Conservation (phyloP, 208 protist species). For the Acanthamoeba healyi region DNA sequence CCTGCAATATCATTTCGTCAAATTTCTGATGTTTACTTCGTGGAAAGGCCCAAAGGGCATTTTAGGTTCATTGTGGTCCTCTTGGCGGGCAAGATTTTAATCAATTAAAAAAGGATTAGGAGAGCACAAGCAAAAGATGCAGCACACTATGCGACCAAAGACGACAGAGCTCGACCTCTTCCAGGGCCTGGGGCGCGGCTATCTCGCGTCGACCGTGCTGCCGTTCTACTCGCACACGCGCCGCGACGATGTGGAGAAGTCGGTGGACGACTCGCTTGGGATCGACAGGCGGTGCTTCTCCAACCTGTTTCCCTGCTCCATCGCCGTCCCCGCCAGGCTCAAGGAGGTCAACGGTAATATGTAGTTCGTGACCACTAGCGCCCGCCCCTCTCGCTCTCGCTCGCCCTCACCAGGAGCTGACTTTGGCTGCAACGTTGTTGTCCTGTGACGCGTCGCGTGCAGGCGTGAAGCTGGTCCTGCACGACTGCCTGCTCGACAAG, state of each 20-base stretch:
- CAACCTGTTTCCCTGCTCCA: conserved; percentile 22
- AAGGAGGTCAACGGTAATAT: conserved; percentile 1
- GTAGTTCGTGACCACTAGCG: too few species aligned
- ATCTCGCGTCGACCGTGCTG: not conserved
- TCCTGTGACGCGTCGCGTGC: not conserved
- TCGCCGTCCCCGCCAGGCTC: not conserved
- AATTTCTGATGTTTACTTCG: too few species aligned
- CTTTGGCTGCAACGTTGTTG: not conserved
- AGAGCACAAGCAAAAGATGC: not conserved
- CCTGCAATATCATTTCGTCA: too few species aligned
- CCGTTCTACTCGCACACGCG: conserved; percentile 40
- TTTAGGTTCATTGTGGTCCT: too few species aligned
- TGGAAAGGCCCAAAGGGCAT: too few species aligned
- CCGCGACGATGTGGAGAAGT: not conserved
- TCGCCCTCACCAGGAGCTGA: not conserved
- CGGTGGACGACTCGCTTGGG: not conserved
- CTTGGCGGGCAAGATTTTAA: too few species aligned
- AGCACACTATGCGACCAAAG: not conserved
- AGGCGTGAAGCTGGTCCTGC: conserved; percentile 6
- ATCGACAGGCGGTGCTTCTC: conserved; percentile 13
- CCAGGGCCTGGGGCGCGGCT: not conserved
- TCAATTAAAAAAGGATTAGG: too few species aligned
- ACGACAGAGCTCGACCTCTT: not conserved
- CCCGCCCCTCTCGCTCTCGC: not conserved
- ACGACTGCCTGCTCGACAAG: conserved; percentile 3